These are phyloP conservation scores for Picea glauca DNA, from an alignment of 75 land plant species.

Conservation along the genomic window DNA sequence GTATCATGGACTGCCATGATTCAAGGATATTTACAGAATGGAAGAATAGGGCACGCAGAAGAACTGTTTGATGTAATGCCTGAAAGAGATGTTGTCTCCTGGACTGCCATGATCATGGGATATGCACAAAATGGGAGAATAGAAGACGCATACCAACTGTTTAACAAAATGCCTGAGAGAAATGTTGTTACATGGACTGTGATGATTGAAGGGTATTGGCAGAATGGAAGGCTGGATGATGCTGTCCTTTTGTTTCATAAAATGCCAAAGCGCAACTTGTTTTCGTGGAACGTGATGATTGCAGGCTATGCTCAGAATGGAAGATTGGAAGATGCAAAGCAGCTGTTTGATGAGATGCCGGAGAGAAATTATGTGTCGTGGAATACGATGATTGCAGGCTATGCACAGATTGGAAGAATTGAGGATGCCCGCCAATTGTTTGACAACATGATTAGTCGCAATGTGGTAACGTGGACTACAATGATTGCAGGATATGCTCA, in stretches of 20 bases:
- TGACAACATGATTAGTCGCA: background rate
- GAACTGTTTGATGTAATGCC: conserved; percentile 27
- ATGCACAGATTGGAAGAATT: too few species aligned
- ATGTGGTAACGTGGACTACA: too few species aligned
- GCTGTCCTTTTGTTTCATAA: background rate
- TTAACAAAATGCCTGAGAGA: conserved; percentile 12
- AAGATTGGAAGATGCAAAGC: too few species aligned
- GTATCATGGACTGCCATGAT: conserved; percentile 43
- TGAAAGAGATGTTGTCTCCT: conserved; percentile 28
- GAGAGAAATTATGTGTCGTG: too few species aligned
- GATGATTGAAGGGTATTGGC: conserved; percentile 9
- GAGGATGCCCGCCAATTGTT: too few species aligned
- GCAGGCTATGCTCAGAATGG: conserved; percentile 2
- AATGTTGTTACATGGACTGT: conserved; percentile 8
- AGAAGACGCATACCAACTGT: background rate
- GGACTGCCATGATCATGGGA: conserved; percentile 39
- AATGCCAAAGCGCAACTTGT: conserved; percentile 4
- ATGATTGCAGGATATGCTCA: too few species aligned
- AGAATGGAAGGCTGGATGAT: conserved; percentile 1
- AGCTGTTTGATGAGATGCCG: too few species aligned
- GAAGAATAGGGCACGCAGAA: conserved; percentile 31
- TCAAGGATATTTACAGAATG: conserved; percentile 23
- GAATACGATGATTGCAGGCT: too few species aligned
- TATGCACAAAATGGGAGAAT: conserved; percentile 21
- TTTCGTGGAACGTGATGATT: conserved; percentile 15